These are phyloP conservation scores for Boletus pseudo-olivaceus DNA, from an alignment of 768 basidiomycete species.

Conservation along the genomic window DNA sequence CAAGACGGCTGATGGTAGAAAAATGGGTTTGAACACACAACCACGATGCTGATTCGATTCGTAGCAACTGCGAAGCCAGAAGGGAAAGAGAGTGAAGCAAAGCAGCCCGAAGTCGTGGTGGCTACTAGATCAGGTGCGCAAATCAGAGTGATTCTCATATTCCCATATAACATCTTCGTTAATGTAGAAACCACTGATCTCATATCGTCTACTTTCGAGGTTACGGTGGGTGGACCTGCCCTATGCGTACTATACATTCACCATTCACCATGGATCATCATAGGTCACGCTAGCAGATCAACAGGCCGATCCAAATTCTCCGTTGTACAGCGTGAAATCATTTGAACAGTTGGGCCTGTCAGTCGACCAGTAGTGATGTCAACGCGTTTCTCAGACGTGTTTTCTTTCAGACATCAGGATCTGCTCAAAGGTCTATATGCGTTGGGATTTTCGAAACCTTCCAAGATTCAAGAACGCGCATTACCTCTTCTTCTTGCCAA, in stretches of 20 bases:
- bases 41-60: conserved; percentile 7
- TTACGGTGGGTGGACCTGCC: conserved; percentile 50
- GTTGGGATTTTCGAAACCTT: conserved; percentile 96
- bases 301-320: conserved; percentile 94
- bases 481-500: conserved; percentile 85
- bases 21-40: background rate
- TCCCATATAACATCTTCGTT: background rate
- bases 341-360: conserved; percentile 96
- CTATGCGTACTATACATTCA: background rate
- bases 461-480: conserved; percentile 97
- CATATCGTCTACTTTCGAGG: conserved; percentile 78
- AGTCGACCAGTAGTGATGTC: conserved; percentile 31
- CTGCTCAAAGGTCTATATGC: conserved; percentile 92
- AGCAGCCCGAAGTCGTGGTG: conserved; percentile 18
- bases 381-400: conserved; percentile 2
- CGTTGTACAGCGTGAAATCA: conserved; percentile 86
- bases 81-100: conserved; percentile 26
- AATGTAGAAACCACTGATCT: conserved; percentile 49
- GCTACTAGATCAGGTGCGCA: conserved; percentile 23
- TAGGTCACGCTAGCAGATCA: conserved; percentile 96
- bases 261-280: conserved; percentile 6
- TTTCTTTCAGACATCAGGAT: conserved; percentile 63
- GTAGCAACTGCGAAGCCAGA: conserved; percentile 21
- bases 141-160: background rate
- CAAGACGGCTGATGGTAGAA: conserved; percentile 39